These are phyloP conservation scores for Trichoderma sp. DNA, from an alignment of 2,329 filamentous ascomycete species.

Conservation along the genomic window DNA sequence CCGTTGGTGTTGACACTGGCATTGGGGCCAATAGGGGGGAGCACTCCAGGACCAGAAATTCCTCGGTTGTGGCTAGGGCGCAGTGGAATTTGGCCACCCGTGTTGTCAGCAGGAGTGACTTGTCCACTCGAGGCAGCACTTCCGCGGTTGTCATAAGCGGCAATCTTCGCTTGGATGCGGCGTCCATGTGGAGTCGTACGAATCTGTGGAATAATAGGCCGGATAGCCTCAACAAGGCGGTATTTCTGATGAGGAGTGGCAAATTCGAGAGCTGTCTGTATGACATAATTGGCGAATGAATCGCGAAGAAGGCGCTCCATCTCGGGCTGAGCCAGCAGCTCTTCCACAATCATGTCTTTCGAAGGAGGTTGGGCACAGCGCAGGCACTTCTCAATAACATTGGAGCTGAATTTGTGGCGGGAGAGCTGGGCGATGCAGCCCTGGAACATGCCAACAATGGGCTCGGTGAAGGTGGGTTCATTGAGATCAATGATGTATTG, in stretches of 20 bases:
- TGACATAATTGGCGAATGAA: constrained; percentile 95
- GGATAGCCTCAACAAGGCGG: constrained; percentile 79
- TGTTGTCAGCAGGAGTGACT: constrained; percentile 54
- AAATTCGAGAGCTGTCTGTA: constrained; percentile 92
- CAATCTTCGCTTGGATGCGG: constrained; percentile 87
- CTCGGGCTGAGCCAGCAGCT: constrained; percentile 73
- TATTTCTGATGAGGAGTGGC: constrained; percentile 72
- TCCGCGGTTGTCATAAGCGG: constrained; percentile 56
- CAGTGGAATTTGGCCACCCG: constrained; percentile 56
- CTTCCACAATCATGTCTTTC: constrained; percentile 80
- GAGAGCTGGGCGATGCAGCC: constrained; percentile 72
- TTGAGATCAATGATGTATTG: constrained; percentile 98
- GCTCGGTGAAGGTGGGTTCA: constrained; percentile 83
- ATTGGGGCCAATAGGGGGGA: constrained; percentile 30
- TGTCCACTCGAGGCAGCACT: constrained; percentile 50
- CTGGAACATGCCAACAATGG: constrained; percentile 78
- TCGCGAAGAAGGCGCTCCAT: constrained; percentile 89
- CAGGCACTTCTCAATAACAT: constrained; percentile 95
- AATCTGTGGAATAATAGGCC: constrained; percentile 80
- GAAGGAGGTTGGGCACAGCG: constrained; percentile 76
- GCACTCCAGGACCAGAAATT: constrained; percentile 44
- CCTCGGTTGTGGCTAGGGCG: constrained; percentile 48
- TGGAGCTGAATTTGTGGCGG: constrained; percentile 98
- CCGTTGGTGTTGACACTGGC: constrained; percentile 32
- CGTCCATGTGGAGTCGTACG: constrained; percentile 92